Evolutionary conservation across 306 rosid species (phyloP).

Genomic region (Hippophae gyantsensis): DNA sequence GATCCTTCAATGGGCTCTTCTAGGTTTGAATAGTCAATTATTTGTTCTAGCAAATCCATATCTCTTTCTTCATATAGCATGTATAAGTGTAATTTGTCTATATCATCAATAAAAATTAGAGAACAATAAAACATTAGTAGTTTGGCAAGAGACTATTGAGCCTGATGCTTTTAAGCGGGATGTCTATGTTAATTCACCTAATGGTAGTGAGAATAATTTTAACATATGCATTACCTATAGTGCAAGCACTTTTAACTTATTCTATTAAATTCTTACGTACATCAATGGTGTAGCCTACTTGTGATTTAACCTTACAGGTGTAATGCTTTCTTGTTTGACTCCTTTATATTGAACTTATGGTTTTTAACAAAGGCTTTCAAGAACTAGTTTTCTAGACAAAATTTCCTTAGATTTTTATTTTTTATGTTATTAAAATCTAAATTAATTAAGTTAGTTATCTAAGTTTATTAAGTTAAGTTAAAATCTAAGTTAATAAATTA

Average conservation of each 20-base stretch:
- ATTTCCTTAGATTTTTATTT: too few relatives aligned
- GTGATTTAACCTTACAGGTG: constrained; percentile 85
- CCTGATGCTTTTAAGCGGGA: constrained; percentile 79
- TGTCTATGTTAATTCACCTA: constrained; percentile 76
- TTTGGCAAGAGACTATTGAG: constrained; percentile 81
- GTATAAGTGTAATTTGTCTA: constrained; percentile 62
- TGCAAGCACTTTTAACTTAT: constrained; percentile 50
- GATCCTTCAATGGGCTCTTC: constrained; percentile 36
- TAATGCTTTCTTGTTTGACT: not conserved
- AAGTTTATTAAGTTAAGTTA: too few relatives aligned
- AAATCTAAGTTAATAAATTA: too few relatives aligned
- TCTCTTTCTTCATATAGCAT: constrained; percentile 68
- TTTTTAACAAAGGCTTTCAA: not conserved
- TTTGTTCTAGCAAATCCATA: constrained; percentile 64
- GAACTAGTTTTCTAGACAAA: too few relatives aligned
- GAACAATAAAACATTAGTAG: constrained; percentile 17
- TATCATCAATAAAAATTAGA: constrained; percentile 59
- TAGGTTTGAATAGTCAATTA: constrained; percentile 60
- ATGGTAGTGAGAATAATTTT: constrained; percentile 84
- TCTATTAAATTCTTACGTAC: constrained; percentile 56
- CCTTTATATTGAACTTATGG: not conserved
- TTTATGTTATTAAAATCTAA: too few relatives aligned
- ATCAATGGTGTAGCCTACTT: constrained; percentile 73
- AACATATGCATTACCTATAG: constrained; percentile 85
- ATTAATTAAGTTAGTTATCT: too few relatives aligned